phyloP scores from a whole-genome alignment of 2,329 filamentous ascomycete species.

The Didymella sp. region DNA sequence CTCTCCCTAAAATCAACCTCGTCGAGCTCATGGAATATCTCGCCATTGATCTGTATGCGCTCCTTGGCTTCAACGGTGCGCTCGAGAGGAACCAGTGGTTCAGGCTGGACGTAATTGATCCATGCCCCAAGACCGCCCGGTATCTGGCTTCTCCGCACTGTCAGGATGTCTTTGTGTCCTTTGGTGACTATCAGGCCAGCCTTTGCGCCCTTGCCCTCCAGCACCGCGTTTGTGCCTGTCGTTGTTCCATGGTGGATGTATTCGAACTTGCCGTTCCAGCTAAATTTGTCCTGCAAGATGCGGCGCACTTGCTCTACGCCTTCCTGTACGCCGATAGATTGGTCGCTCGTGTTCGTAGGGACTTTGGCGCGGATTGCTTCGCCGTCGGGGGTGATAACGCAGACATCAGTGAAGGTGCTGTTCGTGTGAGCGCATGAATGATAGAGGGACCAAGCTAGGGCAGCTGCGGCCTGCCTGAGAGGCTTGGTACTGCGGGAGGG shows the following conservation, averaged over 20 bases:
- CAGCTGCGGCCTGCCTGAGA: neutral
- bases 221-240: conserved; percentile 58
- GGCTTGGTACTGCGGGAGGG: neutral
- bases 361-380: conserved; percentile 56
- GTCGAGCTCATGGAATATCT: conserved; percentile 52
- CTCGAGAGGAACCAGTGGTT: conserved; percentile 59
- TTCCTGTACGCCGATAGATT: conserved; percentile 57
- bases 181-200: conserved; percentile 57
- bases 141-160: conserved; percentile 58
- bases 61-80: conserved; percentile 56
- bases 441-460: neutral
- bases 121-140: conserved; percentile 59
- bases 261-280: conserved; percentile 56
- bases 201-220: conserved; percentile 59
- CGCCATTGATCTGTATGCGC: conserved; percentile 54
- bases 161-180: conserved; percentile 59
- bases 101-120: conserved; percentile 57
- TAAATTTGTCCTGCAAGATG: conserved; percentile 49
- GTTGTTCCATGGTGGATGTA: conserved; percentile 61
- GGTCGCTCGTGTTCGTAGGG: conserved; percentile 55
- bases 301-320: conserved; percentile 54
- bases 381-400: conserved; percentile 55
- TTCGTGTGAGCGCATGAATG: conserved; percentile 16
- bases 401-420: conserved; percentile 59
- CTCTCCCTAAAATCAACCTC: conserved; percentile 48